phyloP scores from a whole-genome alignment of 129 eudicot genomes.

The Artemisia annua region DNA sequence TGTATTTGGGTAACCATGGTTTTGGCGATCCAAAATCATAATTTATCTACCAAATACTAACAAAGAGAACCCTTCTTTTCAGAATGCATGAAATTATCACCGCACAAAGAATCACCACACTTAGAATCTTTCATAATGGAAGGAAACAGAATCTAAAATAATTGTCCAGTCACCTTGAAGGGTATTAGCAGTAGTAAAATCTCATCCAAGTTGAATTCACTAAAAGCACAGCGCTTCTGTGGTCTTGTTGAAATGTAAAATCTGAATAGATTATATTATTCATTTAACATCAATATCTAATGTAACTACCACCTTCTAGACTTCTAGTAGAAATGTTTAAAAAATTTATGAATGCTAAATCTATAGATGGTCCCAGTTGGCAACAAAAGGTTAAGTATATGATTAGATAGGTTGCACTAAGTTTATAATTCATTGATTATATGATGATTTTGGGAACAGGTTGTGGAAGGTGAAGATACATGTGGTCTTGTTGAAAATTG shows the following conservation, averaged over 20 bases:
- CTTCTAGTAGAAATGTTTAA: too few species aligned
- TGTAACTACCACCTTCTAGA: neutral
- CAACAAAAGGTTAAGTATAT: neutral
- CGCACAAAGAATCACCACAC: too few species aligned
- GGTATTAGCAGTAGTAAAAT: too few species aligned
- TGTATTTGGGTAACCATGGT: too few species aligned
- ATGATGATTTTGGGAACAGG: slow-evolving; percentile 41
- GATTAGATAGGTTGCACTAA: neutral
- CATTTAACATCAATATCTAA: neutral
- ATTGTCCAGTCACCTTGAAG: too few species aligned
- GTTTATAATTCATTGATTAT: neutral
- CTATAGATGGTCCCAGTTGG: slow-evolving; percentile 7
- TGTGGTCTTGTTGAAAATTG: slow-evolving; percentile 70
- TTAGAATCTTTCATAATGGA: too few species aligned
- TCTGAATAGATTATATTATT: neutral
- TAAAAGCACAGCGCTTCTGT: too few species aligned
- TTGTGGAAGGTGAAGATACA: slow-evolving; percentile 89
- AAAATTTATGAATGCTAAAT: neutral
- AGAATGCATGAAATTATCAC: too few species aligned
- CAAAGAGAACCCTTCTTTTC: too few species aligned
- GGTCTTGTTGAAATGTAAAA: neutral
- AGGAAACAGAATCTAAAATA: neutral
- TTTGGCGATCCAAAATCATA: too few species aligned
- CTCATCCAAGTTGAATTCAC: too few species aligned
- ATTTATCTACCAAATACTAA: too few species aligned